Base-by-base conservation (phyloP, 306 rosid species). In the Styphnolobium japonicum region DNA sequence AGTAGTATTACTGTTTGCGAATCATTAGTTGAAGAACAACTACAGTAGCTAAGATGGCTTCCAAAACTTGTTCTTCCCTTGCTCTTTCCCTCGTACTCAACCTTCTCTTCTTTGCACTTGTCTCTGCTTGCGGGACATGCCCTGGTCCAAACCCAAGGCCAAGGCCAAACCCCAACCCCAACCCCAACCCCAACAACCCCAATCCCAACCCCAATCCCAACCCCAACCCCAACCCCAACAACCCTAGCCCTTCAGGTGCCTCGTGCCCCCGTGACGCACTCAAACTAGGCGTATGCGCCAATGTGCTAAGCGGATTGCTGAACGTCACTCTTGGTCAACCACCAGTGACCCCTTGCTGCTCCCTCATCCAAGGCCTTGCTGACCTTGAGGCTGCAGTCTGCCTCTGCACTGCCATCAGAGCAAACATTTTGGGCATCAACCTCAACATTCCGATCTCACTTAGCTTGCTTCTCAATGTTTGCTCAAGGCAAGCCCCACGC, bases 351-450 rank as follows among this genome's bases (percentile, higher is more conserved):
- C 95, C 95, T 2, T 93, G 98, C 72, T 93, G 98, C 84, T 1
- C 76, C 31, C 89, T 93, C 25, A 18, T 93, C 10, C 21, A 90
- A 12, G 97, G 98, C 2, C 97, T 93, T 18, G 91, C 69, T 31
- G 91, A 91, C 36, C 83, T 91, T 2, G 97, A 91, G 25, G 95
- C 95, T 14, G 97, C 95, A 0, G 78, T 82, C 6, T 93, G 98
- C 78, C 93, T 93, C 12, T 93, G 97, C 88, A 93, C 97, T 74
- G 98, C 88, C 40, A 81, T 91, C 21, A 91, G 1, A 14, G 97
- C 95, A 4, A 86, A 75, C 73, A 86, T 91, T 75, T 72, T 93
- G 64, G 97, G 97, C 48, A 86, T 86, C 77, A 85, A 76, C 76
- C 86, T 93, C 45, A 90, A 93, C 84, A 21, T 93, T 73, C 98